Base-by-base conservation (phyloP, 2,329 filamentous ascomycete species). In the Colletotrichum horii region DNA sequence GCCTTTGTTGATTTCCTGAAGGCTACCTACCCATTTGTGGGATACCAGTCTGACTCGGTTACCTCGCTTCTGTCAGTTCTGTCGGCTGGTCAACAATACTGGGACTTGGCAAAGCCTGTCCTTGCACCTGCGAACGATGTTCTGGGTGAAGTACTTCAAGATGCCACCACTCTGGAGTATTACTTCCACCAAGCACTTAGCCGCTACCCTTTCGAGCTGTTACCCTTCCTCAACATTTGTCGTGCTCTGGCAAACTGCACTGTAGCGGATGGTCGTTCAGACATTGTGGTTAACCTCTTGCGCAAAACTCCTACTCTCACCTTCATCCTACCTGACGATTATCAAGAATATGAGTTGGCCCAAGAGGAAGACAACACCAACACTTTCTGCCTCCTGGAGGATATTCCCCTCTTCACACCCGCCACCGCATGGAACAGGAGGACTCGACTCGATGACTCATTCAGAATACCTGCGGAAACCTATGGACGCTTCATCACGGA, bases 301-400 rank as follows among this genome's bases (percentile, higher is more conserved):
- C 91, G 93, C 73, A 89, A 88, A 73, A 93, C 96, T 70, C 90
- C 92, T 2, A 93, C 91, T 8, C 91, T 98, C 70, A 98, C 96
- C 32, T 93, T 97, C 78, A 88, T 90, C 15, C 89, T 98, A n/a
- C 93, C 95, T 1, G 85, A 89, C 0, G 85, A 90, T 36, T 98
- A 98, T 82, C 89, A 90, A 56, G 91, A 91, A 43, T 98, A 97
- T 79, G 91, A 93, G 76, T 91, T 96, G 15, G 92, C 94, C 52
- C 92, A 94, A 69, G 96, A 98, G 84, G 95, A 98, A 78, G 94
- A 97, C 75, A 96, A 97, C 78, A 92, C 91, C 30, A 97, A 97
- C 79, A 92, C 91, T 22, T 94, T 98, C 76, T 89, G 91, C 76
- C 89, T 98, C 6, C 86, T 89, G 2, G 87, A 89, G 60, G 89